Percentiles rank a stretch among this genome's conserved stretches.
Evolutionary conservation across 768 basidiomycete species (phyloP).

Genomic region (Hydnomerulius pinastri): DNA sequence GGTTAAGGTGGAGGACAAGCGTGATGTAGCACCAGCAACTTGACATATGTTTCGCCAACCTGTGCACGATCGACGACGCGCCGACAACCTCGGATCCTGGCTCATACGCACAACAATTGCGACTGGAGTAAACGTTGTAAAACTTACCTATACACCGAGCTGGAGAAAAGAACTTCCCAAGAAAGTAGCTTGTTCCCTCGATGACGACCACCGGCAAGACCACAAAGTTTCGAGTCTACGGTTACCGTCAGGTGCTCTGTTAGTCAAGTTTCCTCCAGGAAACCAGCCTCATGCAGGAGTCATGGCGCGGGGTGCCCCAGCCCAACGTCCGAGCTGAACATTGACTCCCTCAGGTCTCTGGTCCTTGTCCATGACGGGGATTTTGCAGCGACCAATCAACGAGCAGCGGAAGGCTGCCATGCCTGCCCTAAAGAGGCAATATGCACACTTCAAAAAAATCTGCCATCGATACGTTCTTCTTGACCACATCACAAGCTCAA

Average conservation of each 20-base stretch:
- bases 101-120: no score
- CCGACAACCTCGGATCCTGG: not conserved
- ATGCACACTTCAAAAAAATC: slow-evolving; percentile 17
- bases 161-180: not conserved
- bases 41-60: not conserved
- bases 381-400: slow-evolving; percentile 14
- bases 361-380: not conserved
- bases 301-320: no score
- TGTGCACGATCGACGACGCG: not conserved
- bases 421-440: slow-evolving; percentile 35
- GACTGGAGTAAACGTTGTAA: not conserved
- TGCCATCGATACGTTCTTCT: slow-evolving; percentile 30
- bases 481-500: slow-evolving; percentile 19
- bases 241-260: no score
- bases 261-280: no score
- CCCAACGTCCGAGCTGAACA: no score
- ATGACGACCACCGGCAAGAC: no score
- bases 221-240: no score
- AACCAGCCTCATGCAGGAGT: no score
- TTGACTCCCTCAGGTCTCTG: no score
- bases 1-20: not conserved
- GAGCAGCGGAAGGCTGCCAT: not conserved
- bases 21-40: not conserved
- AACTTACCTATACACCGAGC: not conserved
- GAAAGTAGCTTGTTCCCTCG: not conserved